These are phyloP conservation scores for Podila clonocystis DNA, from an alignment of 192 early-diverging fungal genomes.

Conservation along the genomic window DNA sequence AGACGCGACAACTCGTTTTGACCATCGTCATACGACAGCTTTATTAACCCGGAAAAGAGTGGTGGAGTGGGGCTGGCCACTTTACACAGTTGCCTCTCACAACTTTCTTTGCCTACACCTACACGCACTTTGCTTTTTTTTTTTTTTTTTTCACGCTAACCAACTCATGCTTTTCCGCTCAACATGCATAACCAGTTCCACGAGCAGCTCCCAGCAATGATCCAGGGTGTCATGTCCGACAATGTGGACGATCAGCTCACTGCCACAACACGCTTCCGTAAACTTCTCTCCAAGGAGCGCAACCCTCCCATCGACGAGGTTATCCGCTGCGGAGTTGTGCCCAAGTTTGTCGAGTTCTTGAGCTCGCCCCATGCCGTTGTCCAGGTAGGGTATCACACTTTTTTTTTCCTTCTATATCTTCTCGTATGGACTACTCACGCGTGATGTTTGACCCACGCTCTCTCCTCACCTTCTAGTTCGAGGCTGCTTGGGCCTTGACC, in stretches of 20 bases:
- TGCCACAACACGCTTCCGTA: conserved; percentile 91
- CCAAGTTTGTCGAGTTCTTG: conserved; percentile 95
- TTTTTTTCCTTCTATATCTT: too few species aligned
- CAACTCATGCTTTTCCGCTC: background rate
- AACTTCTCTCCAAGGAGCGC: conserved; percentile 92
- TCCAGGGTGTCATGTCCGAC: conserved; percentile 79
- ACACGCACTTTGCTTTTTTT: too few species aligned
- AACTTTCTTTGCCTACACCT: too few species aligned
- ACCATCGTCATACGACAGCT: too few species aligned
- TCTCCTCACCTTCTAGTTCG: conserved; percentile 72
- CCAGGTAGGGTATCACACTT: conserved; percentile 64
- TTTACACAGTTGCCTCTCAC: too few species aligned
- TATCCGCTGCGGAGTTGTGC: conserved; percentile 92
- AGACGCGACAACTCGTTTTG: too few species aligned
- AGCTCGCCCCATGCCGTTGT: conserved; percentile 83
- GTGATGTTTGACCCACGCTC: background rate
- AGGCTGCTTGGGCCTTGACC: conserved; percentile 98
- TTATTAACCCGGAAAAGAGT: too few species aligned
- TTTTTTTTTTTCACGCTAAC: too few species aligned
- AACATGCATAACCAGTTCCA: conserved; percentile 60
- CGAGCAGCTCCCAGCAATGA: conserved; percentile 82
- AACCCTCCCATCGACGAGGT: conserved; percentile 98
- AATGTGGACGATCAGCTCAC: conserved; percentile 82
- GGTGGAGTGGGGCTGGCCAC: too few species aligned
- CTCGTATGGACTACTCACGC: background rate